A percentile compares a stretch with the other conserved stretches of the same genome.
Evolutionary conservation across 345 rosid genomes (phyloP).

Genomic region (Clausena lansium): DNA sequence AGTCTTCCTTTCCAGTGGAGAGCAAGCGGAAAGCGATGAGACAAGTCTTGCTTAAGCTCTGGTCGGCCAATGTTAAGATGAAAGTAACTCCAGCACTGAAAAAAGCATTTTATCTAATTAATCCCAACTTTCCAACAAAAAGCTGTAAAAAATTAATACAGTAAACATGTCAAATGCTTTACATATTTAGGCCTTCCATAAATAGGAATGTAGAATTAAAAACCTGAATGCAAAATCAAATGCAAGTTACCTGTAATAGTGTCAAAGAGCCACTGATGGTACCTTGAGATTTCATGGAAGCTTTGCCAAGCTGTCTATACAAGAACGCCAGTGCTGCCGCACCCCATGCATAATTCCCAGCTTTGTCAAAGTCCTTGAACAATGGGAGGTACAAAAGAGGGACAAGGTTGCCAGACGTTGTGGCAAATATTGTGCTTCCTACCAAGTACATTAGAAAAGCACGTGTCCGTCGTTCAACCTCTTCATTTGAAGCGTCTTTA

Average conservation of each 20-base stretch:
- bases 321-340: conserved; percentile 77
- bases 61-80: conserved; percentile 70
- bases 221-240: neutral
- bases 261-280: conserved; percentile 82
- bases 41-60: conserved; percentile 50
- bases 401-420: conserved; percentile 73
- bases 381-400: conserved; percentile 67
- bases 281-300: conserved; percentile 71
- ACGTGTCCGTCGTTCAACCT: conserved; percentile 54
- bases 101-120: neutral
- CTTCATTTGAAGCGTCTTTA: conserved; percentile 44
- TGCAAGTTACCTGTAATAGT: conserved; percentile 56
- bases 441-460: conserved; percentile 71
- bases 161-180: neutral
- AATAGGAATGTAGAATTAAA: neutral
- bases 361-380: conserved; percentile 59
- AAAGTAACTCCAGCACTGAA: conserved; percentile 83
- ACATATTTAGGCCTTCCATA: neutral
- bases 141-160: neutral
- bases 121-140: conserved; percentile 4
- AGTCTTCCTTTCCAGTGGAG: conserved; percentile 75
- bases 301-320: conserved; percentile 79
- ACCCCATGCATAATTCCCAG: conserved; percentile 77
- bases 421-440: conserved; percentile 75
- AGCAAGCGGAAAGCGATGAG: conserved; percentile 61